These are phyloP conservation scores for Amanita polypyramis DNA, from an alignment of 768 basidiomycete genomes.

Conservation along the genomic window DNA sequence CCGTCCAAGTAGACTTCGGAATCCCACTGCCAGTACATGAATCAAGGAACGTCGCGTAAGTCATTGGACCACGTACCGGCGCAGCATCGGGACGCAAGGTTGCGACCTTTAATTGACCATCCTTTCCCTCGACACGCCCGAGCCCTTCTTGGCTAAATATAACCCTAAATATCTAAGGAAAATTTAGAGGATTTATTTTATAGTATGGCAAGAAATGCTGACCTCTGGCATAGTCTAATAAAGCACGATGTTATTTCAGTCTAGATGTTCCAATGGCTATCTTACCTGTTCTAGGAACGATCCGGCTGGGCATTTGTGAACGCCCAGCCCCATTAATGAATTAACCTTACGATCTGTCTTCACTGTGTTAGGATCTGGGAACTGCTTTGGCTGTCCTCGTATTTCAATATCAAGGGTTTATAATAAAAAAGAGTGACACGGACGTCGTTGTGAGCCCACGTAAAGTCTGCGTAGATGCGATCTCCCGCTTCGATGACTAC, in stretches of 20 bases:
- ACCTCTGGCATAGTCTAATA: constrained; percentile 17
- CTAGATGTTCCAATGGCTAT: not conserved
- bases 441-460: constrained; percentile 12
- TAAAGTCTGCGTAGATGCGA: constrained; percentile 11
- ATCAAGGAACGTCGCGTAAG: not conserved
- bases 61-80: not conserved
- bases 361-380: constrained; percentile 8
- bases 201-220: not conserved
- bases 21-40: not conserved
- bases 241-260: not conserved
- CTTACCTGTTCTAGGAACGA: constrained; percentile 15
- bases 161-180: not conserved
- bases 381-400: constrained; percentile 9
- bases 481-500: constrained; percentile 12
- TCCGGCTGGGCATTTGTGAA: constrained; percentile 16
- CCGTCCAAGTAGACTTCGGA: not conserved
- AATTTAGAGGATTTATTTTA: not conserved
- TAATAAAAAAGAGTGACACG: not conserved
- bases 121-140: not conserved
- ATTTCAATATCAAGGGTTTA: not conserved
- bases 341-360: constrained; percentile 7
- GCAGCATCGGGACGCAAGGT: not conserved
- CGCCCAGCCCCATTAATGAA: constrained; percentile 15
- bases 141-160: constrained; percentile 1
- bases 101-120: not conserved